phyloP scores from a whole-genome alignment of 352 stramenopile genomes.

The Pythium diclinum region DNA sequence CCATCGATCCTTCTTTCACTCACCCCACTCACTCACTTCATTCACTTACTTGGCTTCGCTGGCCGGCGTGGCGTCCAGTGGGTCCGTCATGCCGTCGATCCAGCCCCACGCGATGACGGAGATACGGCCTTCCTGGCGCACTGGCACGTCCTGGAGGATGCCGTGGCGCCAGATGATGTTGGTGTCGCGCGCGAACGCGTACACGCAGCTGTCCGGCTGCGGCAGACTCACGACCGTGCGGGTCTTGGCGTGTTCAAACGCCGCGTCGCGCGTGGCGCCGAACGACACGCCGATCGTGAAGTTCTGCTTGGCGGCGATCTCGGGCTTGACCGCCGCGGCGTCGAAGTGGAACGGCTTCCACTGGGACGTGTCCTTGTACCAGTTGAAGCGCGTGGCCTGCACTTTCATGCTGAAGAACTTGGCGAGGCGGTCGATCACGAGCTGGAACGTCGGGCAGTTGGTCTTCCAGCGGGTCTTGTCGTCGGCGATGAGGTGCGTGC shows the following conservation, averaged over 20 bases:
- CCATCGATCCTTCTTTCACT: background rate
- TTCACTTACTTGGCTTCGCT: slow-evolving; percentile 9
- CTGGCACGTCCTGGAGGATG: slow-evolving; percentile 82
- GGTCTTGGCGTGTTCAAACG: slow-evolving; percentile 86
- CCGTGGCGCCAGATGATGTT: slow-evolving; percentile 94
- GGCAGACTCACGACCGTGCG: slow-evolving; percentile 90
- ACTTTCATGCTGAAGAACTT: slow-evolving; percentile 88
- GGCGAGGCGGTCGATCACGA: slow-evolving; percentile 77
- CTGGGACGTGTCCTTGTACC: slow-evolving; percentile 91
- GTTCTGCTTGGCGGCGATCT: slow-evolving; percentile 91
- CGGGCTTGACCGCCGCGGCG: slow-evolving; percentile 91
- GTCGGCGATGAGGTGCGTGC: slow-evolving; percentile 91
- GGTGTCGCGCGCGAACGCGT: slow-evolving; percentile 91
- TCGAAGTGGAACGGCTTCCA: slow-evolving; percentile 95
- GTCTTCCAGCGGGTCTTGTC: slow-evolving; percentile 82
- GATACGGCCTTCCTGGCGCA: slow-evolving; percentile 89
- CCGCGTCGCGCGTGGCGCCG: slow-evolving; percentile 87
- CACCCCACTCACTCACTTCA: background rate
- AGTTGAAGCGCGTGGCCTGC: slow-evolving; percentile 94
- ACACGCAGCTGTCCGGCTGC: slow-evolving; percentile 91
- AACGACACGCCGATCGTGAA: slow-evolving; percentile 95
- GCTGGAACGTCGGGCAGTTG: slow-evolving; percentile 74
- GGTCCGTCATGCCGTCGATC: slow-evolving; percentile 69
- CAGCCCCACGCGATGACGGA: slow-evolving; percentile 93
- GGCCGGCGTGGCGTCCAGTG: slow-evolving; percentile 10